Evolutionary conservation across 2,329 filamentous ascomycete genomes (phyloP).

Genomic region (Polychaeton citri): DNA sequence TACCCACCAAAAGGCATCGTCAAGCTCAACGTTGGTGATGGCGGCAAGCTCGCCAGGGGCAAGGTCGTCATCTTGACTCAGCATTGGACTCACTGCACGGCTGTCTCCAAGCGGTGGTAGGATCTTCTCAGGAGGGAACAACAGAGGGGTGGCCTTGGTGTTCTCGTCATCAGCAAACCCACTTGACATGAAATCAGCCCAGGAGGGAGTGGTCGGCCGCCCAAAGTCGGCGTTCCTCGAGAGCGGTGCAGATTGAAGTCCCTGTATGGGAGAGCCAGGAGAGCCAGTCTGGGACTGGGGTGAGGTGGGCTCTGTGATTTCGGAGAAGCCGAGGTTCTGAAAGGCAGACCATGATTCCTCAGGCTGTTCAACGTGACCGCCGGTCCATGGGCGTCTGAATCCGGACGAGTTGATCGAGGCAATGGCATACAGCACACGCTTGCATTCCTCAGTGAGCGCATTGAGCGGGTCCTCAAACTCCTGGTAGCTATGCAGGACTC

Average conservation of each 20-base stretch:
- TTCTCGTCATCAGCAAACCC: constrained; percentile 71
- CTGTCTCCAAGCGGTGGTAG: constrained; percentile 65
- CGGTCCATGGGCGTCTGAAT: constrained; percentile 27
- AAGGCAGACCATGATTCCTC: constrained; percentile 96
- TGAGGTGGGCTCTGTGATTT: constrained; percentile 26
- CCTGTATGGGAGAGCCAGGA: constrained; percentile 21
- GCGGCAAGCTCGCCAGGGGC: constrained; percentile 92
- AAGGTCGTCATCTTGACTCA: constrained; percentile 42
- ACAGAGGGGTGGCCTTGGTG: constrained; percentile 37
- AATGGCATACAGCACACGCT: constrained; percentile 77
- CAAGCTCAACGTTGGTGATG: constrained; percentile 71
- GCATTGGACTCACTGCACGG: constrained; percentile 52
- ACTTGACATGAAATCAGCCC: constrained; percentile 93
- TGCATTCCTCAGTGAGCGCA: constrained; percentile 85
- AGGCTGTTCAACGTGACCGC: constrained; percentile 41
- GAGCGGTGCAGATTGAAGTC: constrained; percentile 51
- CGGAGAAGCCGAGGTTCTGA: constrained; percentile 84
- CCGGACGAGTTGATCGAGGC: constrained; percentile 79
- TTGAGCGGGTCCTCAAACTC: constrained; percentile 79
- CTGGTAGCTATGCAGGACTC: constrained; percentile 71
- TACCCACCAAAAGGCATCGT: constrained; percentile 99
- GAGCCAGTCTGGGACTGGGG: constrained; percentile 11
- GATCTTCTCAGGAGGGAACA: constrained; percentile 84
- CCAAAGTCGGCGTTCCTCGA: constrained; percentile 50
- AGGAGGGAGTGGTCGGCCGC: constrained; percentile 87